These are phyloP conservation scores for Mariannaea sp. DNA, from an alignment of 2,329 filamentous ascomycete genomes.

Conservation along the genomic window DNA sequence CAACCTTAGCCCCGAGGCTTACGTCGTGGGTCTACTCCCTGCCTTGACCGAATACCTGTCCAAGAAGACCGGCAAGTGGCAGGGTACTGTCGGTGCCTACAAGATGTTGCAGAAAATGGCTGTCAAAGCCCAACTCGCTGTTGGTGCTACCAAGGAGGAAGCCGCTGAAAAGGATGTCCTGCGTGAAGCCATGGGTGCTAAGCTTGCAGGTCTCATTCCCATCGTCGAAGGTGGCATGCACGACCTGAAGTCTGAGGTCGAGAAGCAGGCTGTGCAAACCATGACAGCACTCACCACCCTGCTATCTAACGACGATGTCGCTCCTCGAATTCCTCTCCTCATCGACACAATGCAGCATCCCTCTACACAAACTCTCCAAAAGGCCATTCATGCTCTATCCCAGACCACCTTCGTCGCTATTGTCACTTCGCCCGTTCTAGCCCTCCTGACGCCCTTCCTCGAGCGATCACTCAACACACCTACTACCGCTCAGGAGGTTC, in stretches of 20 bases:
- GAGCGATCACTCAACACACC: slow-evolving; percentile 94
- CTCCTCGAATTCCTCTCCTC: slow-evolving; percentile 86
- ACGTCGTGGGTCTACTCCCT: slow-evolving; percentile 82
- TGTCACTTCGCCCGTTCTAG: slow-evolving; percentile 93
- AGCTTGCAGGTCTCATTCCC: slow-evolving; percentile 85
- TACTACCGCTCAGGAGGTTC: slow-evolving; percentile 87
- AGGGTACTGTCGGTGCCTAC: slow-evolving; percentile 87
- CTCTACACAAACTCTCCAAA: slow-evolving; percentile 84
- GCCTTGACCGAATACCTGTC: slow-evolving; percentile 74
- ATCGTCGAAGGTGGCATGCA: slow-evolving; percentile 94
- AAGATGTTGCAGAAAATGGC: slow-evolving; percentile 90
- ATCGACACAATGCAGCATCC: slow-evolving; percentile 96
- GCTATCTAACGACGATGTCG: slow-evolving; percentile 95
- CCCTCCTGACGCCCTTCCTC: slow-evolving; percentile 89
- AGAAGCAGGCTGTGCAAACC: slow-evolving; percentile 87
- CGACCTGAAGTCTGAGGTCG: slow-evolving; percentile 86
- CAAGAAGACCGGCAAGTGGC: slow-evolving; percentile 93
- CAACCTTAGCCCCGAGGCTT: slow-evolving; percentile 78
- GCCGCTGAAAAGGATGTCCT: slow-evolving; percentile 87
- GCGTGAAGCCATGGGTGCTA: slow-evolving; percentile 86
- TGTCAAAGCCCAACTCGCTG: slow-evolving; percentile 86
- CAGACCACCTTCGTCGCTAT: slow-evolving; percentile 98
- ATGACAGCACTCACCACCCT: slow-evolving; percentile 91
- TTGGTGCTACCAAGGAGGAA: slow-evolving; percentile 78
- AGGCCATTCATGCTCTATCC: slow-evolving; percentile 94